Conservation (phyloP, 2,329 filamentous ascomycete genomes). For the Ambrosiella beaveri region DNA sequence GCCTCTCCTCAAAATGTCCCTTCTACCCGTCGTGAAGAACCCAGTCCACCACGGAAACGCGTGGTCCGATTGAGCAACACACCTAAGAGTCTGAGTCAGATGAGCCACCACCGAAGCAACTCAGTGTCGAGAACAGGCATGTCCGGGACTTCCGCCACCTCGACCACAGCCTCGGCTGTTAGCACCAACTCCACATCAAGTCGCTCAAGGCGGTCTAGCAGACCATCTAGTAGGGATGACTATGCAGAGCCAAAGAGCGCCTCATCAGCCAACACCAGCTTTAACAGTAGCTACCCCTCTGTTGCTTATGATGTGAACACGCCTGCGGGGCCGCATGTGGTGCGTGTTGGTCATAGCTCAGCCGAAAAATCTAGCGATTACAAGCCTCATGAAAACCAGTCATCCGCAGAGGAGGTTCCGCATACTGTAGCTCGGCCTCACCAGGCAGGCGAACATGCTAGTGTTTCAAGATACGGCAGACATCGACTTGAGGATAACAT, state of each 20-base stretch:
- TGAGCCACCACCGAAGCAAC: constrained; percentile 31
- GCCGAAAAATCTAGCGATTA: constrained; percentile 13
- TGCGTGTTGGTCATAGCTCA: constrained; percentile 37
- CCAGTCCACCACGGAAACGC: constrained; percentile 37
- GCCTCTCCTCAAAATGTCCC: constrained; percentile 26
- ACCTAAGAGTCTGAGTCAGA: constrained; percentile 27
- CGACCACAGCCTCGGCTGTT: constrained; percentile 10
- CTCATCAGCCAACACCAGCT: constrained; percentile 8
- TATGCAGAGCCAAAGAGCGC: constrained; percentile 23
- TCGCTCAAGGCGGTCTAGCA: constrained; percentile 21
- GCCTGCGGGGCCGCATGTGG: constrained; percentile 32
- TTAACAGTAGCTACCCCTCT: constrained; percentile 8
- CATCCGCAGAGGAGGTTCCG: constrained; percentile 3
- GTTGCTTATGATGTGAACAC: constrained; percentile 31
- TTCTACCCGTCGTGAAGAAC: constrained; percentile 27
- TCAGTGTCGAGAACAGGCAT: constrained; percentile 26
- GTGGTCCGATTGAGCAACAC: constrained; percentile 40
- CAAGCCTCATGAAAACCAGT: constrained; percentile 3
- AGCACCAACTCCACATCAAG: constrained; percentile 15
- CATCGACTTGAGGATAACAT: constrained; percentile 43
- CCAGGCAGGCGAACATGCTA: constrained; percentile 1
- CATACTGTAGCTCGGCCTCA: constrained; percentile 4
- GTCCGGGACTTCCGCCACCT: constrained; percentile 7
- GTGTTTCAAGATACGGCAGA: constrained; percentile 32
- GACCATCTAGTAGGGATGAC: constrained; percentile 26